A percentile compares a stretch with the other conserved stretches of the same genome.
These are phyloP conservation scores for Colletotrichum sp. DNA, from an alignment of 2,329 filamentous ascomycete species.

Conservation along the genomic window DNA sequence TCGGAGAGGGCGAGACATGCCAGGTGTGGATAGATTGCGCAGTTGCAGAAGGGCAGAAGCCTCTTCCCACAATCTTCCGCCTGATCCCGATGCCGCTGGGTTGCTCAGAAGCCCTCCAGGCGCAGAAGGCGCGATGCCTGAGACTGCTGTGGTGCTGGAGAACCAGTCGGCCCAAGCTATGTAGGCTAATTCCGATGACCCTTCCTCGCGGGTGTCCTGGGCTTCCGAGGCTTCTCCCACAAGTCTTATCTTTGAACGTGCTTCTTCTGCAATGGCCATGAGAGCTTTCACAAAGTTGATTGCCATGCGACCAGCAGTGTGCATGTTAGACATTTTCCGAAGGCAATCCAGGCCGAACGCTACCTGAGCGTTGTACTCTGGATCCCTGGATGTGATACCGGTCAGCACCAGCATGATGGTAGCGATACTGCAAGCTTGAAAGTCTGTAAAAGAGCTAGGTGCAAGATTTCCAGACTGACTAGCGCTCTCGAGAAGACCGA, in stretches of 20 bases:
- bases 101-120: neutral
- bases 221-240: neutral
- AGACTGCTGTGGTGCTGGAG: neutral
- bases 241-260: slow-evolving; percentile 17
- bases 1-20: neutral
- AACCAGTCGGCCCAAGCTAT: slow-evolving; percentile 26
- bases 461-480: slow-evolving; percentile 30
- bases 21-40: neutral
- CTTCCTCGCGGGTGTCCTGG: neutral
- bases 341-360: slow-evolving; percentile 35
- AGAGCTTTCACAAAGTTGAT: slow-evolving; percentile 28
- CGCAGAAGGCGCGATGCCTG: neutral
- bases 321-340: slow-evolving; percentile 35
- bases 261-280: slow-evolving; percentile 25
- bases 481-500: slow-evolving; percentile 33
- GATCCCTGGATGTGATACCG: slow-evolving; percentile 36
- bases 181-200: slow-evolving; percentile 13
- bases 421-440: slow-evolving; percentile 42
- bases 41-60: neutral
- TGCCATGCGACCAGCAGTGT: slow-evolving; percentile 27
- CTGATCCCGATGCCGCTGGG: neutral
- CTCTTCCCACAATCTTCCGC: neutral
- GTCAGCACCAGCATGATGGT: slow-evolving; percentile 37
- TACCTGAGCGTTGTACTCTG: slow-evolving; percentile 30
- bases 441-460: slow-evolving; percentile 41